A percentile compares a stretch with the other conserved stretches of the same genome.
phyloP scores from a whole-genome alignment of 108 stramenopile species.

The Hondaea fermentalgiana region DNA sequence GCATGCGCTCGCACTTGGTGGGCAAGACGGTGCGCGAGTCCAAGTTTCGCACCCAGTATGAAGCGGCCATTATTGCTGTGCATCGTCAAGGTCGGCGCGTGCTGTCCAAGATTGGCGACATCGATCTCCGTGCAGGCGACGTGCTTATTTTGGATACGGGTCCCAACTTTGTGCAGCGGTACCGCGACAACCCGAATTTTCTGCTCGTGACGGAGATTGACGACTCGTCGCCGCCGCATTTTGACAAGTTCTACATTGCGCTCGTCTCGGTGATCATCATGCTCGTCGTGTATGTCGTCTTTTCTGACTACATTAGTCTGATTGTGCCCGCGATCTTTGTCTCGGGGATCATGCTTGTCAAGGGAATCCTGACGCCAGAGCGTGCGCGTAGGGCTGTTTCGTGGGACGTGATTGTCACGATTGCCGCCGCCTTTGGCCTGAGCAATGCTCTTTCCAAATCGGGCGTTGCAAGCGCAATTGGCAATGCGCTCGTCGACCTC shows the following conservation, averaged over 20 bases:
- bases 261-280: background rate
- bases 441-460: background rate
- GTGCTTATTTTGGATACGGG: background rate
- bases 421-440: slow-evolving; percentile 16
- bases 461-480: background rate
- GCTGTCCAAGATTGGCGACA: slow-evolving; percentile 14
- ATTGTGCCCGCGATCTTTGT: background rate
- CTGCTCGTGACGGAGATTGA: background rate
- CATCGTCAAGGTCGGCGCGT: slow-evolving; percentile 7
- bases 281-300: background rate
- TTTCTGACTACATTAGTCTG: background rate
- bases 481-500: background rate
- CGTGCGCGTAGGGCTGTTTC: background rate
- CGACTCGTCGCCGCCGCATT: background rate
- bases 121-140: background rate
- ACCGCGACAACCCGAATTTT: background rate
- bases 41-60: background rate
- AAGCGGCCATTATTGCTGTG: slow-evolving; percentile 4
- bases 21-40: slow-evolving; percentile 13
- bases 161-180: background rate
- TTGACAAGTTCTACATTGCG: background rate
- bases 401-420: background rate
- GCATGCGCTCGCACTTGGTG: slow-evolving; percentile 1
- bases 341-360: background rate
- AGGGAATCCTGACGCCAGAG: background rate